A percentile compares a stretch with the other conserved stretches of the same genome.
phyloP scores from a whole-genome alignment of 495 filamentous ascomycete genomes.

The Copromyces sp. region DNA sequence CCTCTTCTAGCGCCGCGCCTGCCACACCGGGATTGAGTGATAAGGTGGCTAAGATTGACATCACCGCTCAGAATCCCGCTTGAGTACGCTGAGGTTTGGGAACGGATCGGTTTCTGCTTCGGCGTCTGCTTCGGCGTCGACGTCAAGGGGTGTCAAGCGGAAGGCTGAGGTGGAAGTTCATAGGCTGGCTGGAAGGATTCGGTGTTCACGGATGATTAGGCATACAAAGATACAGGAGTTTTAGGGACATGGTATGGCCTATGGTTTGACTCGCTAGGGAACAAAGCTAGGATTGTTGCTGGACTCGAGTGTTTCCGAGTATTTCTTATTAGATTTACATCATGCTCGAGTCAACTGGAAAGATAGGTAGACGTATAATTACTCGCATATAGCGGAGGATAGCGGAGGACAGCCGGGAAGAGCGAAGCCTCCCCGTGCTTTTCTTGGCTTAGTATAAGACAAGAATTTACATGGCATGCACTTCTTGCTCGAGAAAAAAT shows the following conservation, averaged over 20 bases:
- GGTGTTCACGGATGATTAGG: not conserved
- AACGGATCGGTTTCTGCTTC: not conserved
- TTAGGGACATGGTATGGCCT: not conserved
- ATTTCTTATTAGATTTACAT: not conserved
- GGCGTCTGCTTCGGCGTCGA: not conserved
- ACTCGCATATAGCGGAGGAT: too few relatives aligned
- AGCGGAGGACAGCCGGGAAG: too few relatives aligned
- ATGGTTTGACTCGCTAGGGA: not conserved
- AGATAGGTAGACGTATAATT: too few relatives aligned
- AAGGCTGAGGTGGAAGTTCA: not conserved
- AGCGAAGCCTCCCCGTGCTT: too few relatives aligned
- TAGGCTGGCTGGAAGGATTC: not conserved
- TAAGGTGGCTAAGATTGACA: not conserved
- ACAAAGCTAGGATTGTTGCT: too few relatives aligned
- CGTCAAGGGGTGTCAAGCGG: not conserved
- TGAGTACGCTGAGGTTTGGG: not conserved
- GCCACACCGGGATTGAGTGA: not conserved
- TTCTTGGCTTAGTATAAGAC: not conserved
- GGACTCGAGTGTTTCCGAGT: not conserved
- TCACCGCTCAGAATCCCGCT: not conserved
- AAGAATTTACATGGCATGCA: not conserved
- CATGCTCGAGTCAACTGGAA: too few relatives aligned
- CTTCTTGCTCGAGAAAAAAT: not conserved
- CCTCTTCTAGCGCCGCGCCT: not conserved
- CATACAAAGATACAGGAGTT: not conserved